These are phyloP conservation scores for Viola odorata DNA, from an alignment of 345 rosid species.

Conservation along the genomic window DNA sequence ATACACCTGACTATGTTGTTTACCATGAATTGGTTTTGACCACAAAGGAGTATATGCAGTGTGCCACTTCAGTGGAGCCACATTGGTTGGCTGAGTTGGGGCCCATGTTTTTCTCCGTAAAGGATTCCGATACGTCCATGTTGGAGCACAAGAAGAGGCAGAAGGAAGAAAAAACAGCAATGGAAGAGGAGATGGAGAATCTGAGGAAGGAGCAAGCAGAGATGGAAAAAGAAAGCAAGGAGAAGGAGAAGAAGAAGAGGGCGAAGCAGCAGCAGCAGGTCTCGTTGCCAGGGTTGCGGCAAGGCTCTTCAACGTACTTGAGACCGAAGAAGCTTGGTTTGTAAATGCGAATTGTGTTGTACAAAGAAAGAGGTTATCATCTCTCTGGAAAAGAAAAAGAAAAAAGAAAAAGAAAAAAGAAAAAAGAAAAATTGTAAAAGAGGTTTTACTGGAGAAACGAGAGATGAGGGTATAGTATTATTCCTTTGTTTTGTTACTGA, in stretches of 20 bases:
- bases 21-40: constrained; percentile 90
- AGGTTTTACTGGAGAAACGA: background rate
- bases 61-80: constrained; percentile 89
- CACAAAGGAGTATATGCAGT: constrained; percentile 94
- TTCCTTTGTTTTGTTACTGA: too few relatives aligned
- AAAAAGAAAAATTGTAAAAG: background rate
- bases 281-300: constrained; percentile 60
- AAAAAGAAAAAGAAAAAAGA: too few relatives aligned
- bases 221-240: constrained; percentile 43
- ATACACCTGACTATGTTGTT: constrained; percentile 80
- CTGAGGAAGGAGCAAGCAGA: constrained; percentile 72
- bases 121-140: constrained; percentile 84
- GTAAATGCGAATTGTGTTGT: constrained; percentile 15
- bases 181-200: constrained; percentile 96
- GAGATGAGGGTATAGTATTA: background rate
- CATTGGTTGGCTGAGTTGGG: constrained; percentile 95
- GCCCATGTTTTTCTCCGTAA: constrained; percentile 93
- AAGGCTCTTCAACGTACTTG: constrained; percentile 58
- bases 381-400: background rate
- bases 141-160: constrained; percentile 88
- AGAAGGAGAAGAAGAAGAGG: constrained; percentile 53
- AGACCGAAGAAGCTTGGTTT: constrained; percentile 82
- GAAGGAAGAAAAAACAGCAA: constrained; percentile 80
- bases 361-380: too few relatives aligned
- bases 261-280: constrained; percentile 69